Evolutionary conservation across 176 grass and related monocot species (phyloP).

Genomic region (Juncus inflexus): DNA sequence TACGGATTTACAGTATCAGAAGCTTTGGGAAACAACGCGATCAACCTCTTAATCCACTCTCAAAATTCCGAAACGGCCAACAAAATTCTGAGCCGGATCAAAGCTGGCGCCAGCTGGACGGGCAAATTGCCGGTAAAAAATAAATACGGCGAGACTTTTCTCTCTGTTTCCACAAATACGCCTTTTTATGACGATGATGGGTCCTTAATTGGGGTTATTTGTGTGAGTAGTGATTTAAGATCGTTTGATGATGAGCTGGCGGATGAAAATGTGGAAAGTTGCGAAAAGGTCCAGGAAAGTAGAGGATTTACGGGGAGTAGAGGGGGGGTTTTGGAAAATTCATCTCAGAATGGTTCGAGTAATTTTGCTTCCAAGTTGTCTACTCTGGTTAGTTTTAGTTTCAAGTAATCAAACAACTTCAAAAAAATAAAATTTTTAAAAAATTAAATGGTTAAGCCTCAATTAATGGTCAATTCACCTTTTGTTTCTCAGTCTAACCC

Average conservation of each 20-base stretch:
- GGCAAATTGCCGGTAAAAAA: slow-evolving; percentile 84
- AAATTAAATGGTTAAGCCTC: no score
- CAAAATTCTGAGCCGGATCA: slow-evolving; percentile 53
- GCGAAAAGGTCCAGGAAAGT: slow-evolving; percentile 11
- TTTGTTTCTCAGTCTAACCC: no score
- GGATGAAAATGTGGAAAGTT: not conserved
- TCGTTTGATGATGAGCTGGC: slow-evolving; percentile 44
- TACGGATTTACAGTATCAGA: slow-evolving; percentile 80
- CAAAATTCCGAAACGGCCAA: slow-evolving; percentile 40
- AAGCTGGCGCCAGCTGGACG: slow-evolving; percentile 74
- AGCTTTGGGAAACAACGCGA: slow-evolving; percentile 76
- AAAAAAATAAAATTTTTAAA: no score
- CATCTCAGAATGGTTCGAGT: slow-evolving; percentile 31
- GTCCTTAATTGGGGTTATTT: slow-evolving; percentile 83
- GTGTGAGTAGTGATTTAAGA: slow-evolving; percentile 62
- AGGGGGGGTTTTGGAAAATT: not conserved
- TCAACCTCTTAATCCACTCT: slow-evolving; percentile 61
- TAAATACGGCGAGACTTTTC: slow-evolving; percentile 59
- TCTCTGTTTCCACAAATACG: slow-evolving; percentile 66
- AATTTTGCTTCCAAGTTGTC: slow-evolving; percentile 81
- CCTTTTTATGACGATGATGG: slow-evolving; percentile 91
- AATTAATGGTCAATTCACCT: no score
- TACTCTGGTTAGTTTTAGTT: slow-evolving; percentile 66
- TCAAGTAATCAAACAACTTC: no score
- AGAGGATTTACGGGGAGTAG: slow-evolving; percentile 1